Conservation (phyloP, 208 protist genomes). For the Leishmania mexicana region DNA sequence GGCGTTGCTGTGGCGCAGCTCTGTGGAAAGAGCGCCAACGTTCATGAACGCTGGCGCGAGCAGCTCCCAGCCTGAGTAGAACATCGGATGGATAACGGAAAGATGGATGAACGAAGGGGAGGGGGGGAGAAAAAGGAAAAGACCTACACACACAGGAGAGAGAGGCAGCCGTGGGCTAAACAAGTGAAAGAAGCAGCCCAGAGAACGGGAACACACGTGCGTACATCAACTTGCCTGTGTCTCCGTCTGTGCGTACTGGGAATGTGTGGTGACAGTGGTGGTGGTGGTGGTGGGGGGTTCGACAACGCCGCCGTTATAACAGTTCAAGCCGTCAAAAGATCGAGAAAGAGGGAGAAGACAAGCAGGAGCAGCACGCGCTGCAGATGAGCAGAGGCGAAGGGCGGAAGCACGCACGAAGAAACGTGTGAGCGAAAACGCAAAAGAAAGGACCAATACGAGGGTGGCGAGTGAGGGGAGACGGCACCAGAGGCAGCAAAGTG, state of each 20-base stretch:
- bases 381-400: background rate
- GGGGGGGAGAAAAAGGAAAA: background rate
- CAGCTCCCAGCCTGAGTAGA: conserved; percentile 72
- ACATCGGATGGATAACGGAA: conserved; percentile 38
- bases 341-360: background rate
- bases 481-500: background rate
- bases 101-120: background rate
- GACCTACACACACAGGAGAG: background rate
- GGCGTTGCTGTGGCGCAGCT: conserved; percentile 15
- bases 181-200: conserved; percentile 6
- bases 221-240: background rate
- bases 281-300: background rate
- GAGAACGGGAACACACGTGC: background rate
- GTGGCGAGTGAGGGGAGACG: background rate
- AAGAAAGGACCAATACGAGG: background rate
- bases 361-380: background rate
- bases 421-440: background rate
- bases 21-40: conserved; percentile 15
- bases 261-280: background rate
- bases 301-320: background rate
- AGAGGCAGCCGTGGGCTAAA: background rate
- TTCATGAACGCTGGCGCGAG: conserved; percentile 37
- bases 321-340: background rate
- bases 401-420: background rate
- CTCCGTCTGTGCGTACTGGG: background rate